Evolutionary conservation across 2,329 filamentous ascomycete species (phyloP), one percentile per base, ranked within the genome.

Genomic region (Neocatenulostroma microsporum): DNA sequence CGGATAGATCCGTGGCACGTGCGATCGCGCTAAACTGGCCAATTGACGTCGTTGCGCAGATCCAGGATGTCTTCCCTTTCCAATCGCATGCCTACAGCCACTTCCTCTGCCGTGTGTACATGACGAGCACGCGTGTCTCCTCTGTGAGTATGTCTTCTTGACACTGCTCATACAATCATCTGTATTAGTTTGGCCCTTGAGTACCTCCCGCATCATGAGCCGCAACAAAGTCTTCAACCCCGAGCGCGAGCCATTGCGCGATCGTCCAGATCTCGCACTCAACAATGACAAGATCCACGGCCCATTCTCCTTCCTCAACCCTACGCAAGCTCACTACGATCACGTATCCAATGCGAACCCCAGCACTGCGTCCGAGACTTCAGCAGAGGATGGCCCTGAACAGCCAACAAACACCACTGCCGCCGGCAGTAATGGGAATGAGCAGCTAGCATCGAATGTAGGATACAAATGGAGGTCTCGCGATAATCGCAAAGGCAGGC

Each of bases 301-400:
- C 1, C 66, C 70, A 8, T 43, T 73, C 15, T 39, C 53, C 2
- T 72, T 69, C 44, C 54, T 73, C 27, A 72, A 74, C 42, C 70
- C 71, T 4, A 75, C 71, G 1, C 53, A 51, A 36, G 65, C 66
- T 5, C 54, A 55, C 31, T 62, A 60, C 43, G 39, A 46, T 7
- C 49, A 47, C 6, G 32, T 31, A 11, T 21, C 30, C 23, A 38
- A 7, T 12, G 26, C 11, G n/a, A 37, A 37, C 13, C 14, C 33
- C 7, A 21, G 20, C 20, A 14, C 20, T 13, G 35, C 18, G 8
- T 25, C 25, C 3, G 21, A 28, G 10, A 17, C 10, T 5, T 37
- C 33, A 14, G n/a, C n/a, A n/a, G n/a, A n/a, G n/a, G 17, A 21
- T 4, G 25, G 23, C 10, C 17, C n/a, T n/a, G n/a, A n/a, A n/a